Base-by-base conservation (phyloP, 768 basidiomycete species). In the Termitomyces eurrhizus region DNA sequence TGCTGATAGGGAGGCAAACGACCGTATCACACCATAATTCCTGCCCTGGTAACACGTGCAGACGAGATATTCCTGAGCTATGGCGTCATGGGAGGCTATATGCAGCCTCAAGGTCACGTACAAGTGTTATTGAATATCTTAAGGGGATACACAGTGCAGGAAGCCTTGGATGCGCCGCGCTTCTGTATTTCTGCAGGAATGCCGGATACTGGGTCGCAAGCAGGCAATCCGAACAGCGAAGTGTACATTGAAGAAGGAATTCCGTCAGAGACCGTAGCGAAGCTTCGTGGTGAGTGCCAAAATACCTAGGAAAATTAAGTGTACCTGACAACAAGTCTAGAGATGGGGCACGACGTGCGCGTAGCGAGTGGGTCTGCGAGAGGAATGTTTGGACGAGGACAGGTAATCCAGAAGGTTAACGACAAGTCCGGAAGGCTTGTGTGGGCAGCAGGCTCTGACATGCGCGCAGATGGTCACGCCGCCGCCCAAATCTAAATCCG, bases 41-140 rank as follows among this genome's bases (percentile, higher is more conserved):
- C 95, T 13, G 92, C 92, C 3, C 79, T 96, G 74, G 95, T 85
- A 0, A 87, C 88, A 2, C 81, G 83, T 62, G 87, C 83, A 1
- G 81, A 87, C 57, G 94, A 96, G 44, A 77, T 98, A 4, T 95
- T 95, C 77, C 72, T 97, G 65, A 87, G 87, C 54, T 96, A 89
- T 63, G 94, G 93, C 56, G 92, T 95, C 24, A 95, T 95, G 94
- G 92, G 91, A 57, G 91, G 90, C 1, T 93, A 85, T 73, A 94
- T 93, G 91, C 92, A 97, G 84, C 96, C 96, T 1, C 95, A 96
- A 80, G 95, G 97, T 0, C 96, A 98, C 66, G 83, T 98, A 4
- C 97, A 99, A 74, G 95, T 98, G 7, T 78, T 98, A 29, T 74
- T 98, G 33, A 97, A 95, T 69, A 83, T 97, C 55, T 81, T 98